phyloP scores from a whole-genome alignment of 2,329 filamentous ascomycete genomes.

The Fusarium nurragi region DNA sequence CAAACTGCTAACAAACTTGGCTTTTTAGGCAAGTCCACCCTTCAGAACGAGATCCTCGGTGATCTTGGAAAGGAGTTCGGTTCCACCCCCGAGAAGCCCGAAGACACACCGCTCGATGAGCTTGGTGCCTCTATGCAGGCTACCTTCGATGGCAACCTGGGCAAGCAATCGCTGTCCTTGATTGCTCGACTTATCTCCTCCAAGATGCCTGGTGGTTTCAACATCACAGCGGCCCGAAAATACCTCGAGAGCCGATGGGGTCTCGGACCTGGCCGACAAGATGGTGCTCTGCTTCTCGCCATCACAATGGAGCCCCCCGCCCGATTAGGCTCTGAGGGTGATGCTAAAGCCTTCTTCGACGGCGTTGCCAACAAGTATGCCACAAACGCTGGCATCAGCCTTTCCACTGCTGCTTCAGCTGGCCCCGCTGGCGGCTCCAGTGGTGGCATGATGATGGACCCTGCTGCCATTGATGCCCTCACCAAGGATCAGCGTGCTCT shows the following conservation, averaged over 20 bases:
- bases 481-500: slow-evolving; percentile 96
- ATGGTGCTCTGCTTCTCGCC: slow-evolving; percentile 86
- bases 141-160: slow-evolving; percentile 98
- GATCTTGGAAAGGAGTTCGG: slow-evolving; percentile 98
- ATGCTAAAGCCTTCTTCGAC: slow-evolving; percentile 93
- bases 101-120: slow-evolving; percentile 96
- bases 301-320: slow-evolving; percentile 92
- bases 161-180: slow-evolving; percentile 93
- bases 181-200: slow-evolving; percentile 96
- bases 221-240: slow-evolving; percentile 94
- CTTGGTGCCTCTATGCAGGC: slow-evolving; percentile 94
- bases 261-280: slow-evolving; percentile 84
- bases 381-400: slow-evolving; percentile 79
- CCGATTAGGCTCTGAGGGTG: slow-evolving; percentile 86
- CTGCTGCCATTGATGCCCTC: slow-evolving; percentile 92
- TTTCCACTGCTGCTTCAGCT: slow-evolving; percentile 79
- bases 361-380: slow-evolving; percentile 92
- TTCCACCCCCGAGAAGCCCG: slow-evolving; percentile 96
- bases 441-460: slow-evolving; percentile 99
- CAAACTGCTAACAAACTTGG: slow-evolving; percentile 19
- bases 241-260: slow-evolving; percentile 96
- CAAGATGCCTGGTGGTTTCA: slow-evolving; percentile 99
- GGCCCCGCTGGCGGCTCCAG: slow-evolving; percentile 75
- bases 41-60: slow-evolving; percentile 98
- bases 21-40: slow-evolving; percentile 86